A percentile compares a stretch with the other conserved stretches of the same genome.
These are phyloP conservation scores for Selenicereus undatus DNA, from an alignment of 148 eudicot species.

Conservation along the genomic window DNA sequence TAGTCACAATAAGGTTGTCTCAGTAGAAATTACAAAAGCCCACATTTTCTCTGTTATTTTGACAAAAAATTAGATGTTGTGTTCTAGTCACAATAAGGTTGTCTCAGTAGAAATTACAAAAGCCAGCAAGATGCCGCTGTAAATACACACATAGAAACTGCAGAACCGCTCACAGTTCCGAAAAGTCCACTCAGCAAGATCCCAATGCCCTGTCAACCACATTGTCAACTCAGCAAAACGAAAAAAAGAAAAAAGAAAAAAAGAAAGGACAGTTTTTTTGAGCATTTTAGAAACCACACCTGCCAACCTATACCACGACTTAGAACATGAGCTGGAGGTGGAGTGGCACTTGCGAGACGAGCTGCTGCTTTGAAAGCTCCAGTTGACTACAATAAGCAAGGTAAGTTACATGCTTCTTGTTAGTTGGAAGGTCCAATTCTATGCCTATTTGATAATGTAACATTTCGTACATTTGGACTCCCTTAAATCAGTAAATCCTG, in stretches of 20 bases:
- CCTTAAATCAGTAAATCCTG: no score
- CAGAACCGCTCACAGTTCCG: slow-evolving; percentile 89
- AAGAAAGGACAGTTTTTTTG: neutral
- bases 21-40: no score
- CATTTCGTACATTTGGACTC: no score
- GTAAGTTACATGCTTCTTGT: neutral
- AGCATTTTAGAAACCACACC: slow-evolving; percentile 35
- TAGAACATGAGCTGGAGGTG: slow-evolving; percentile 97
- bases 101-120: neutral
- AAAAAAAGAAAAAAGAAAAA: neutral
- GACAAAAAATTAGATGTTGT: slow-evolving; percentile 10
- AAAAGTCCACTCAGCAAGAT: slow-evolving; percentile 85
- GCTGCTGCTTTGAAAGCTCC: slow-evolving; percentile 96
- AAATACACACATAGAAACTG: slow-evolving; percentile 77
- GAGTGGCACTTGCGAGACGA: slow-evolving; percentile 96
- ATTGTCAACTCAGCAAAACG: neutral
- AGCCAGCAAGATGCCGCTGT: neutral
- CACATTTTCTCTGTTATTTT: slow-evolving; percentile 72
- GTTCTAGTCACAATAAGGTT: neutral
- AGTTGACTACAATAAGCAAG: slow-evolving; percentile 56
- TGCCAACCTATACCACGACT: slow-evolving; percentile 99
- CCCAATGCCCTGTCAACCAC: slow-evolving; percentile 67
- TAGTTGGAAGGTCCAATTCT: neutral
- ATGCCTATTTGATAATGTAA: no score
- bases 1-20: neutral